Conservation (phyloP, 176 grass and related monocot species). For the Avena sativa region DNA sequence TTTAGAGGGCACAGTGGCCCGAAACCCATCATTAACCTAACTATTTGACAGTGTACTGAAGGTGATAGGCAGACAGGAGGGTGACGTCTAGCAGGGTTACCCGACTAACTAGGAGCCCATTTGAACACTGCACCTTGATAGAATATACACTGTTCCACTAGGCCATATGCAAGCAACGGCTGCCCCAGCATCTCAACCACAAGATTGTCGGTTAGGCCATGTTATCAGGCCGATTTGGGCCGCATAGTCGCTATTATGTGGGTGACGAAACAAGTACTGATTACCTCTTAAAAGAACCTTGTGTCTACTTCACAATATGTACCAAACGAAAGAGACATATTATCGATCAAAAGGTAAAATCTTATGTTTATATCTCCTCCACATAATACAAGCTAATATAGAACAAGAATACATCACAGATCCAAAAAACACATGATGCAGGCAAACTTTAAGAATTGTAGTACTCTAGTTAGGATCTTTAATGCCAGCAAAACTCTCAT, state of each 20-base stretch:
- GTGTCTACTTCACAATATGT: slow-evolving; percentile 19
- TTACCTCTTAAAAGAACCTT: neutral
- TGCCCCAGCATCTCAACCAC: neutral
- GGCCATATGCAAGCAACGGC: neutral
- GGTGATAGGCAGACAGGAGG: neutral
- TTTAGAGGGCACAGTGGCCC: neutral
- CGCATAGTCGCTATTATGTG: neutral
- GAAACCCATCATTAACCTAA: neutral
- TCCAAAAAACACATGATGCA: slow-evolving; percentile 11
- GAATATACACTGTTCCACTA: neutral
- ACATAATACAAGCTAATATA: slow-evolving; percentile 2
- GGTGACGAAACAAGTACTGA: neutral
- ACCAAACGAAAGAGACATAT: slow-evolving; percentile 29
- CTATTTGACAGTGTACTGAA: neutral
- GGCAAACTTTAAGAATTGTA: neutral
- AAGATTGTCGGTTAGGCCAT: neutral
- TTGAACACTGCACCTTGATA: neutral
- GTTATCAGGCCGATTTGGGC: neutral
- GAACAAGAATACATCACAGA: slow-evolving; percentile 12
- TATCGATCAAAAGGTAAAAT: slow-evolving; percentile 28
- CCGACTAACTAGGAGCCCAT: neutral
- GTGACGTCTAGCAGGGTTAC: neutral
- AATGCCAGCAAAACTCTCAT: slow-evolving; percentile 18
- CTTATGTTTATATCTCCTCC: slow-evolving; percentile 6
- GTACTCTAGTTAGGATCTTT: neutral